A percentile compares a stretch with the other conserved stretches of the same genome.
These are phyloP conservation scores for Oehlia diaphana DNA, from an alignment of 192 early-diverging fungal species.

Conservation along the genomic window DNA sequence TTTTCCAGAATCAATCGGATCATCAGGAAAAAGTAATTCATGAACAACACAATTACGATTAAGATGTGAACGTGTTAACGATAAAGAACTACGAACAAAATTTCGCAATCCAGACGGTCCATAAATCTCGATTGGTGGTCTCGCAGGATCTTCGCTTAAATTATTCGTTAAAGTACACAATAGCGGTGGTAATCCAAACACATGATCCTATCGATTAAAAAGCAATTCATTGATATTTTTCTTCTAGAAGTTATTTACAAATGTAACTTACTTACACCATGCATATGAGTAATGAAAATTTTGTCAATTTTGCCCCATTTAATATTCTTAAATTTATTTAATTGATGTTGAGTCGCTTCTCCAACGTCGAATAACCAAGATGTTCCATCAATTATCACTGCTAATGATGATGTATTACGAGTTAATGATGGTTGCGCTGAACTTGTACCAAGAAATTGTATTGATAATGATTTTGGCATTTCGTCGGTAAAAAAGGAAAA, in stretches of 20 bases:
- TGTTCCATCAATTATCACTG: constrained; percentile 42
- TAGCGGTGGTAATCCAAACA: no score
- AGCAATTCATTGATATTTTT: no score
- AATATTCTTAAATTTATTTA: constrained; percentile 40
- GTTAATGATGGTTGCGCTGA: constrained; percentile 60
- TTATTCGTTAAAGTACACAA: no score
- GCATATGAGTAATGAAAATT: constrained; percentile 7
- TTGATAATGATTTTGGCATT: constrained; percentile 35
- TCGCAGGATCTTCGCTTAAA: background rate
- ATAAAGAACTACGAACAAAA: constrained; percentile 44
- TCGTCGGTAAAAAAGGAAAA: no score
- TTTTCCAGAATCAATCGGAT: constrained; percentile 26
- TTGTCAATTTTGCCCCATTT: constrained; percentile 37
- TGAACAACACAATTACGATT: constrained; percentile 43
- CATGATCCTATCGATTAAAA: no score
- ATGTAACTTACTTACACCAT: no score
- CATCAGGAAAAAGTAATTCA: constrained; percentile 40
- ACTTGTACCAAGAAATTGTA: constrained; percentile 58
- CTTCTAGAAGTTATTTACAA: no score
- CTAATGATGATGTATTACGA: constrained; percentile 54
- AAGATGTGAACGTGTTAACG: constrained; percentile 38
- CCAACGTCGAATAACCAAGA: constrained; percentile 54
- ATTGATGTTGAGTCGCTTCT: constrained; percentile 58
- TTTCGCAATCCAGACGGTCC: constrained; percentile 45
- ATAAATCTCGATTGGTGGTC: constrained; percentile 47